These are phyloP conservation scores for Filobasidium wieringae DNA, from an alignment of 768 basidiomycete genomes.

Conservation along the genomic window DNA sequence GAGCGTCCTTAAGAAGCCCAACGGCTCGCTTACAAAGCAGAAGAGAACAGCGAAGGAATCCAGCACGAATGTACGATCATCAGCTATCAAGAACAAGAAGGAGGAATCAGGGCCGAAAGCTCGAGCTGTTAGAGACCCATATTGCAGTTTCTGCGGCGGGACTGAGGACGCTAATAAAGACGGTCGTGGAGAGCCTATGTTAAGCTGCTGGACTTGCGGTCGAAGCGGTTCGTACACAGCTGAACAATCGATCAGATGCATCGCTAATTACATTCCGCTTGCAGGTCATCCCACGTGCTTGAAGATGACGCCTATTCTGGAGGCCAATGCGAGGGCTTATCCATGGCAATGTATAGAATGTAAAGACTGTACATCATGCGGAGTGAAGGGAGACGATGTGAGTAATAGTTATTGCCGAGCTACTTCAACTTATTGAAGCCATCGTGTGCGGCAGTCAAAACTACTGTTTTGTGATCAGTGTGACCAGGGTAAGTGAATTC, in stretches of 20 bases:
- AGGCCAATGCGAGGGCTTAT: conserved; percentile 53
- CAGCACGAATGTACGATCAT: not conserved
- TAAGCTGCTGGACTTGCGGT: conserved; percentile 70
- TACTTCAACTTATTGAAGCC: not conserved
- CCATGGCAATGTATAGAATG: conserved; percentile 83
- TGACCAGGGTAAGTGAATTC: conserved; percentile 48
- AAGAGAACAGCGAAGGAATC: not conserved
- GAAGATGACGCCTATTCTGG: conserved; percentile 46
- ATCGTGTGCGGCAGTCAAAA: conserved; percentile 45
- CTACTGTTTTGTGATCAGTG: conserved; percentile 89
- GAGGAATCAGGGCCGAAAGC: too few species aligned
- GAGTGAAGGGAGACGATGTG: conserved; percentile 77
- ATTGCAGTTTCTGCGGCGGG: conserved; percentile 71
- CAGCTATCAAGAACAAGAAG: too few species aligned
- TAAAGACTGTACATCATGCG: conserved; percentile 81
- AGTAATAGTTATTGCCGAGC: conserved; percentile 38
- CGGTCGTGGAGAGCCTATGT: conserved; percentile 54
- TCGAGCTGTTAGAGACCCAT: conserved; percentile 44
- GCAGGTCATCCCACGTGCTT: conserved; percentile 81
- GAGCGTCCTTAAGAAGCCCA: not conserved
- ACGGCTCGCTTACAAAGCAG: not conserved
- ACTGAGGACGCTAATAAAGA: conserved; percentile 51
- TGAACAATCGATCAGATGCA: not conserved
- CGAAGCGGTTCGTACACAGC: conserved; percentile 53
- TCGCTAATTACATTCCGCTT: not conserved